phyloP scores from a whole-genome alignment of 2,329 filamentous ascomycete genomes.

The Bipolaris bicolor region DNA sequence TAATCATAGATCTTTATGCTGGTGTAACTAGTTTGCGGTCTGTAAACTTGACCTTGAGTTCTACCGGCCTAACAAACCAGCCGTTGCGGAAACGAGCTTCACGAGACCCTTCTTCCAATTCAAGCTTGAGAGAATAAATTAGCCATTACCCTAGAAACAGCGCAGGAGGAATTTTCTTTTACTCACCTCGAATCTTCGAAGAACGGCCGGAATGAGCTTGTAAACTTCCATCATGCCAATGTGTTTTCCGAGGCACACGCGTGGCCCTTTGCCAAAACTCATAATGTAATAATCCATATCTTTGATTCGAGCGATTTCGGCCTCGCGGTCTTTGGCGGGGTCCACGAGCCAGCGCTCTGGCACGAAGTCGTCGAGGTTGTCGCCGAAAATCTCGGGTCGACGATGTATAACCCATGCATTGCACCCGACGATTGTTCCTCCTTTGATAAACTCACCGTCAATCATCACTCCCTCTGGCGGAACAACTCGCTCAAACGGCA shows the following conservation, averaged over 20 bases:
- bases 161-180: too few relatives aligned
- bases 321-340: slow-evolving; percentile 4
- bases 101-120: too few relatives aligned
- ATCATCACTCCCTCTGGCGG: slow-evolving; percentile 43
- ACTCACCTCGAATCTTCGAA: slow-evolving; percentile 22
- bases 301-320: slow-evolving; percentile 8
- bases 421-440: slow-evolving; percentile 21
- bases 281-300: slow-evolving; percentile 40
- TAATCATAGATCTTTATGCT: too few relatives aligned
- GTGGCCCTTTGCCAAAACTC: slow-evolving; percentile 19
- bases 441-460: slow-evolving; percentile 6
- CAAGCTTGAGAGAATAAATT: too few relatives aligned
- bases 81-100: too few relatives aligned
- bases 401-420: slow-evolving; percentile 24
- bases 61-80: too few relatives aligned
- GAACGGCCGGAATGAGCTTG: slow-evolving; percentile 21
- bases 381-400: slow-evolving; percentile 14
- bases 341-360: slow-evolving; percentile 28
- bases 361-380: slow-evolving; percentile 14
- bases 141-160: too few relatives aligned
- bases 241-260: slow-evolving; percentile 26
- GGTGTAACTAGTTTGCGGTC: too few relatives aligned
- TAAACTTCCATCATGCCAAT: slow-evolving; percentile 28
- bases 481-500: slow-evolving; percentile 48
- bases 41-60: too few relatives aligned